Evolutionary conservation across 2,329 filamentous ascomycete genomes (phyloP).

Genomic region (Paecilomyces variotii): DNA sequence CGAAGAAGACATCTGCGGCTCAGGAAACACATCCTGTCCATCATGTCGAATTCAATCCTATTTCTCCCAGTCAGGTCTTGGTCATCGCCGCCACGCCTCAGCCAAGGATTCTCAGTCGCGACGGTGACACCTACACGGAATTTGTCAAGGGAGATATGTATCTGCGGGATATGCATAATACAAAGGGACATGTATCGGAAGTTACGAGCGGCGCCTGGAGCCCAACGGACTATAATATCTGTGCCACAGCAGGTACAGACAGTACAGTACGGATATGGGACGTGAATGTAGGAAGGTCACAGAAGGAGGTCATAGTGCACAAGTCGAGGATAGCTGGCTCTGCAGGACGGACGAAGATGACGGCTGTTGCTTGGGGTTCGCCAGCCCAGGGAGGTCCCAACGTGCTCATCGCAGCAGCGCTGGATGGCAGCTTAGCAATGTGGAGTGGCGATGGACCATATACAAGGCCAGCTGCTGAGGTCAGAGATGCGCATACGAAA

Average conservation of each 20-base stretch:
- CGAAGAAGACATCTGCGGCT: conserved; percentile 60
- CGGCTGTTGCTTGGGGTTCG: conserved; percentile 77
- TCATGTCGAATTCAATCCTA: conserved; percentile 76
- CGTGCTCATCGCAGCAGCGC: conserved; percentile 69
- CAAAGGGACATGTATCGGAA: conserved; percentile 92
- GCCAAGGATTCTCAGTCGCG: conserved; percentile 78
- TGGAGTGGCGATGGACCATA: conserved; percentile 86
- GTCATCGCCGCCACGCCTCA: conserved; percentile 85
- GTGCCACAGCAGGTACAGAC: conserved; percentile 86
- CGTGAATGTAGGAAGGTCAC: conserved; percentile 77
- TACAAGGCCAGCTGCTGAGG: conserved; percentile 70
- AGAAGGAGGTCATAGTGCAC: conserved; percentile 91
- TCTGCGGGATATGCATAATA: conserved; percentile 91
- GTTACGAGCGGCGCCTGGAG: conserved; percentile 87
- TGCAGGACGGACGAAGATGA: conserved; percentile 89
- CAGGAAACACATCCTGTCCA: conserved; percentile 84
- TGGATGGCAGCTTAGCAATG: conserved; percentile 87
- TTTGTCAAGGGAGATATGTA: conserved; percentile 99
- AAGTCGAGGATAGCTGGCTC: conserved; percentile 85
- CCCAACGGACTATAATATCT: conserved; percentile 73
- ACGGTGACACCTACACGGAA: conserved; percentile 77
- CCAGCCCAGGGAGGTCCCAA: conserved; percentile 69
- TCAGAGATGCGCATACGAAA: conserved; percentile 71
- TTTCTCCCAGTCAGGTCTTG: conserved; percentile 70
- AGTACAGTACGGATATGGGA: conserved; percentile 97